Evolutionary conservation across 1,284 basidiomycete genomes (phyloP), one percentile per base, ranked within the genome.

Genomic region (Coriolopsis trogii): DNA sequence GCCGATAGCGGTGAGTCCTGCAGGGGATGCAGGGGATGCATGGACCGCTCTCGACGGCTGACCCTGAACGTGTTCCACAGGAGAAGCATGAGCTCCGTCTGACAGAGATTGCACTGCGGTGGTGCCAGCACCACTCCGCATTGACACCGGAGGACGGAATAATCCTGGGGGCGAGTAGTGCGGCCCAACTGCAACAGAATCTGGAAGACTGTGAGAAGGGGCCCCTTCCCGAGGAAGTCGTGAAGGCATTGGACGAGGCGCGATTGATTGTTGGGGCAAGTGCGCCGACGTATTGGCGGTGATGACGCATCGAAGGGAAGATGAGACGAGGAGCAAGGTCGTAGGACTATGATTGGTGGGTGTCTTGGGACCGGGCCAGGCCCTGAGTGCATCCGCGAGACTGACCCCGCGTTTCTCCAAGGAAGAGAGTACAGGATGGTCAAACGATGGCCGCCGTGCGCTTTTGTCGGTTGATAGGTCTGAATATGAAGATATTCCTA

Each of bases 201-300:
- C 62, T 68, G 31, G 52, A 53, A 18, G 72, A 71, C 55, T 69
- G 67, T 50, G 76, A 78, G 65, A 75, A 77, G 58, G 80, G 79
- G 0, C 78, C 80, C 12, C 65, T 82, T 15, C 75, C 79, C 0
- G 68, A 78, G 38, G 77, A 78, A 18, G 74, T 84, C 15, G 63
- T 81, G 20, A 63, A 75, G 43, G 73, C 73, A 38, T 66, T 84
- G n/a, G 77, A 83, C 51, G 72, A 79, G 56, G 80, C 81, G 6
- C 75, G 74, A 63, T 63, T 59, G 45, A 68, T 77, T 16, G 76
- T 80, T 3, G 74, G 73, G 16, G 69, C 70, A 4, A 65, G 71
- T 39, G 69, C 71, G 15, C 78, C 81, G 1, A 61, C 66, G 21
- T 84, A 82, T 65, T 82, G 78, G 78, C 75, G 77, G 33, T 79